A percentile compares a stretch with the other conserved stretches of the same genome.
These are phyloP conservation scores for Phytophthora sansomeana DNA, from an alignment of 352 stramenopile genomes.

Conservation along the genomic window DNA sequence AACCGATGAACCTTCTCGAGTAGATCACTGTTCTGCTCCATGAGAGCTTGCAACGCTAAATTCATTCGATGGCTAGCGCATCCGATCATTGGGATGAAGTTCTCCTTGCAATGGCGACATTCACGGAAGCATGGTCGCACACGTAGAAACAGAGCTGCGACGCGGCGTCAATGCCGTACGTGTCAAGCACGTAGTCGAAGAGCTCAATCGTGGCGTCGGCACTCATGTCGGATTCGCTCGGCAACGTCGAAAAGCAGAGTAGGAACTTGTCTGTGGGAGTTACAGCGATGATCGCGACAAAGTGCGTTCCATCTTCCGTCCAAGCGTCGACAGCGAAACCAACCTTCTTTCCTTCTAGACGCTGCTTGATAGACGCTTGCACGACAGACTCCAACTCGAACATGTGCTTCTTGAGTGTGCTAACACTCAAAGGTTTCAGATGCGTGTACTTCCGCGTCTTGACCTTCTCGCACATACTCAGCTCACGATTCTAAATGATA, in stretches of 20 bases:
- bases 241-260: constrained; percentile 25
- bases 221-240: constrained; percentile 23
- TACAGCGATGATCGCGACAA: constrained; percentile 23
- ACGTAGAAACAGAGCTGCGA: constrained; percentile 23
- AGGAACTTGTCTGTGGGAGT: constrained; percentile 6
- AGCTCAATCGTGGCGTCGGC: constrained; percentile 19
- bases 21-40: neutral
- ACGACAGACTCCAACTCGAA: constrained; percentile 11
- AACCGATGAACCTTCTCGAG: constrained; percentile 16
- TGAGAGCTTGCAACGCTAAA: constrained; percentile 17
- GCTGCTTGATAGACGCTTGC: too few relatives aligned
- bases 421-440: constrained; percentile 11
- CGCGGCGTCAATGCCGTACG: constrained; percentile 16
- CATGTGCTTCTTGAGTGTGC: constrained; percentile 26
- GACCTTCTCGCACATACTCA: constrained; percentile 25
- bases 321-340: constrained; percentile 31
- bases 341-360: constrained; percentile 6
- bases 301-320: constrained; percentile 25
- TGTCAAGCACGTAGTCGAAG: constrained; percentile 27
- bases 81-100: constrained; percentile 24
- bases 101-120: constrained; percentile 21
- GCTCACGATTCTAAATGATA: constrained; percentile 26
- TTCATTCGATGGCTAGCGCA: constrained; percentile 29
- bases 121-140: constrained; percentile 23
- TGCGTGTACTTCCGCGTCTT: constrained; percentile 33